Evolutionary conservation across 2,329 filamentous ascomycete species (phyloP).

Genomic region (Chalaropsis ovoidea): DNA sequence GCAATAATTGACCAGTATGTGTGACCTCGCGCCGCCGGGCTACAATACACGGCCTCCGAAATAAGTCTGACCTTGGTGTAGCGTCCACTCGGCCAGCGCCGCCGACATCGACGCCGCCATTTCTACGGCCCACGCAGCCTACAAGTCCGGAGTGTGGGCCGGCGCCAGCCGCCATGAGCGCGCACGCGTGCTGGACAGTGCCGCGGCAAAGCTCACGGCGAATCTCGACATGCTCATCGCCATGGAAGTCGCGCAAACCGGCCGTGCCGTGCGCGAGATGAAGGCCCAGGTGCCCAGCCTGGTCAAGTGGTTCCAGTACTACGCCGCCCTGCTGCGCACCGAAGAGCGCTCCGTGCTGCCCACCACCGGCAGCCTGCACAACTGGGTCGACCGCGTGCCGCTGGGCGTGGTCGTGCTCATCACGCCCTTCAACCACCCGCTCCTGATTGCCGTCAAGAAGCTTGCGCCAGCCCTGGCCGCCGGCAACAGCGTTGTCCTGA

Average conservation of each 20-base stretch:
- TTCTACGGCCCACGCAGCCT: slow-evolving; percentile 38
- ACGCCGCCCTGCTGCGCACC: slow-evolving; percentile 35
- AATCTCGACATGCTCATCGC: slow-evolving; percentile 36
- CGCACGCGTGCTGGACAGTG: slow-evolving; percentile 37
- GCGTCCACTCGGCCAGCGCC: slow-evolving; percentile 33
- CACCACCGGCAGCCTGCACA: slow-evolving; percentile 35
- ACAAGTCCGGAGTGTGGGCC: slow-evolving; percentile 37
- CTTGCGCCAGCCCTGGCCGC: slow-evolving; percentile 40
- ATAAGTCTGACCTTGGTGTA: background rate
- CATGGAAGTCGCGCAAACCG: slow-evolving; percentile 40
- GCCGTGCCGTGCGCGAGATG: slow-evolving; percentile 33
- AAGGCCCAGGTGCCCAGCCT: slow-evolving; percentile 35
- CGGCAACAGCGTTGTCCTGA: slow-evolving; percentile 44
- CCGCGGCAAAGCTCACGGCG: slow-evolving; percentile 37
- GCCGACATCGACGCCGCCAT: slow-evolving; percentile 42
- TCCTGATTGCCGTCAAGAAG: slow-evolving; percentile 40
- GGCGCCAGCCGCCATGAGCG: slow-evolving; percentile 35
- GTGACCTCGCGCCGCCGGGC: background rate
- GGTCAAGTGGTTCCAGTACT: slow-evolving; percentile 36
- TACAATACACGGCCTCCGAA: background rate
- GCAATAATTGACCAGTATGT: slow-evolving; percentile 43
- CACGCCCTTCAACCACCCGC: slow-evolving; percentile 47
- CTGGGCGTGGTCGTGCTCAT: slow-evolving; percentile 43
- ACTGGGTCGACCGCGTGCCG: slow-evolving; percentile 47
- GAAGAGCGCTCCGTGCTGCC: slow-evolving; percentile 39